Conservation (phyloP, 176 grass and related monocot species). For the Phragmites australis region DNA sequence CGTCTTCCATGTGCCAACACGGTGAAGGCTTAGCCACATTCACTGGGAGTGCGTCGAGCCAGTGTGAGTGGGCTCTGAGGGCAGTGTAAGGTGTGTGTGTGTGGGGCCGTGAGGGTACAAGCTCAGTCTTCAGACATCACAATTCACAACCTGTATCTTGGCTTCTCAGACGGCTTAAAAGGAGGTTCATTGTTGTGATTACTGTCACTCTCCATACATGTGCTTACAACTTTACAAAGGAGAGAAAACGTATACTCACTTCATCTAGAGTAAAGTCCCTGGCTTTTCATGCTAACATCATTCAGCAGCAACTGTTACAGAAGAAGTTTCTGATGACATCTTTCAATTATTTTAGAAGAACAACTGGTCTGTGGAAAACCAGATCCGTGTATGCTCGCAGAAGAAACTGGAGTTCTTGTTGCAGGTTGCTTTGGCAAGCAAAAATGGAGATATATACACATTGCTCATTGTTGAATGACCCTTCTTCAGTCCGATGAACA, state of each 20-base stretch:
- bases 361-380: neutral
- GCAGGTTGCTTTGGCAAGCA: conserved; percentile 10
- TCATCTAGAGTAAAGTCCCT: neutral
- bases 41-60: too few species aligned
- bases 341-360: neutral
- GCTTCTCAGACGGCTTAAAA: neutral
- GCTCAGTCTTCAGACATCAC: neutral
- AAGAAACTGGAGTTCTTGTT: conserved; percentile 5
- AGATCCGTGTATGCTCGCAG: conserved; percentile 17
- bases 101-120: too few species aligned
- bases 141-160: neutral
- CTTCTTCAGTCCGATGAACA: conserved; percentile 1
- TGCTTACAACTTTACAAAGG: neutral
- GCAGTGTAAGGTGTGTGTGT: too few species aligned
- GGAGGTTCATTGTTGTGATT: neutral
- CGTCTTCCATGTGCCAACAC: too few species aligned
- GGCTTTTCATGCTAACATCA: neutral
- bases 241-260: neutral
- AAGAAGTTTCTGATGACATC: neutral
- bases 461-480: neutral
- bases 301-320: neutral
- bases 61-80: too few species aligned
- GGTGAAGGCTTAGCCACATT: too few species aligned
- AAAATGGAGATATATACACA: conserved; percentile 1
- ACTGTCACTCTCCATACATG: neutral